Evolutionary conservation across 163 green algal species (phyloP).

Genomic region (Prototheca wickerhamii): DNA sequence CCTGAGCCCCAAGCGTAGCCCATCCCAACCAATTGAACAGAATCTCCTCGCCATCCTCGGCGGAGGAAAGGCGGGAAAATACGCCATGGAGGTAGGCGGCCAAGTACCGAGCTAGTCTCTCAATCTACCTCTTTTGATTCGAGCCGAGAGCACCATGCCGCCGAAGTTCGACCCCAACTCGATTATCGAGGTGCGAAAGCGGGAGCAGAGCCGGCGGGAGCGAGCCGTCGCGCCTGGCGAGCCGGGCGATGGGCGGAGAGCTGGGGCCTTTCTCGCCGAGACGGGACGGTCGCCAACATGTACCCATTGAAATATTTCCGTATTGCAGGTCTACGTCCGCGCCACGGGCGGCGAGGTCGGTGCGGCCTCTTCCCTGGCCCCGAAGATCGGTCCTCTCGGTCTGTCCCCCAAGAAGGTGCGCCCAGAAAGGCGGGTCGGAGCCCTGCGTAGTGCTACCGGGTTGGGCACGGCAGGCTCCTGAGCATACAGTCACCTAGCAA

Average conservation of each 20-base stretch:
- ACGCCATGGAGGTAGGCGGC: constrained; percentile 3
- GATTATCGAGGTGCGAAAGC: constrained; percentile 27
- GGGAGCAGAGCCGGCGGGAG: not conserved
- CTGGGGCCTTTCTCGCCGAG: not conserved
- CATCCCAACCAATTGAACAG: no score
- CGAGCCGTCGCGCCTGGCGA: not conserved
- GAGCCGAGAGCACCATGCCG: constrained; percentile 56
- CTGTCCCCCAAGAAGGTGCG: constrained; percentile 98
- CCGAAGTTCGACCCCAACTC: constrained; percentile 94
- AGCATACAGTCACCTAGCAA: not conserved
- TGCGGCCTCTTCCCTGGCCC: constrained; percentile 92
- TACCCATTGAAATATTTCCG: no score
- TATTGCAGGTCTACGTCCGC: constrained; percentile 87
- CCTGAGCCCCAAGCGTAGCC: no score
- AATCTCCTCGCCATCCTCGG: not conserved
- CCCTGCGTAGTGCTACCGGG: not conserved
- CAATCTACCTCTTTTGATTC: not conserved
- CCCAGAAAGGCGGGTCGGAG: constrained; percentile 11
- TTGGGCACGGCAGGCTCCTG: not conserved
- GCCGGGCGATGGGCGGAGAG: not conserved
- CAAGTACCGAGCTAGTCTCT: not conserved
- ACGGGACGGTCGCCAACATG: not conserved
- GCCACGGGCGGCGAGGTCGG: constrained; percentile 95
- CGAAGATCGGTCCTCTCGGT: constrained; percentile 98
- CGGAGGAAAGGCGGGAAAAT: not conserved